phyloP scores from a whole-genome alignment of 1,284 basidiomycete species.

The Pisolithus thermaeus region DNA sequence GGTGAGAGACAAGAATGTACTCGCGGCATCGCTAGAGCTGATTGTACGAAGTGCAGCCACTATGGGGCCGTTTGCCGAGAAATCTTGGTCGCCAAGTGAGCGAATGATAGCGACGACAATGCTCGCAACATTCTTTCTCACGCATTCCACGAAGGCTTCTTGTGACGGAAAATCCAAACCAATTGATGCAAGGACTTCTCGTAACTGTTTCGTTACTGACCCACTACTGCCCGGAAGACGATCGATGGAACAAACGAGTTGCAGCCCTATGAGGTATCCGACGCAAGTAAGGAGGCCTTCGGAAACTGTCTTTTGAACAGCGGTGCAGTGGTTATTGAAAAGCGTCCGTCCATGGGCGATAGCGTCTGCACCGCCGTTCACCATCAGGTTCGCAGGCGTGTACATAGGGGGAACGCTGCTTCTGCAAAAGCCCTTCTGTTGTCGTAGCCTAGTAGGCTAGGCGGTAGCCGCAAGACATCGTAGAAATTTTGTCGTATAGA shows the following conservation, averaged over 20 bases:
- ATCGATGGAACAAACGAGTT: conserved; percentile 46
- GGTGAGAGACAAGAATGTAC: conserved; percentile 45
- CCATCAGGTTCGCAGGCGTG: conserved; percentile 55
- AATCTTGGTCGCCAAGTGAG: conserved; percentile 57
- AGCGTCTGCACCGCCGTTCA: conserved; percentile 24
- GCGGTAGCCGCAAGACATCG: conserved; percentile 64
- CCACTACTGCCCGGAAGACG: conserved; percentile 15
- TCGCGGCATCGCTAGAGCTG: conserved; percentile 29
- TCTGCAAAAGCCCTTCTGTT: conserved; percentile 56
- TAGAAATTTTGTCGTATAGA: conserved; percentile 48
- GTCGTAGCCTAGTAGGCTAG: conserved; percentile 65
- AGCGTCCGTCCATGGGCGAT: conserved; percentile 38
- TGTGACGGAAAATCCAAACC: conserved; percentile 27
- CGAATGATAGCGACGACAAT: conserved; percentile 54
- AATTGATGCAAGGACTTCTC: conserved; percentile 32
- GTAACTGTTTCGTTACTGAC: conserved; percentile 25
- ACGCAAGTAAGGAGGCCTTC: conserved; percentile 65
- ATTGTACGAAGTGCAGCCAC: conserved; percentile 34
- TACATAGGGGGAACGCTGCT: conserved; percentile 56
- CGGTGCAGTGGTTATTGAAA: conserved; percentile 61
- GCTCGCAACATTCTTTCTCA: conserved; percentile 46
- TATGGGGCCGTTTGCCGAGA: conserved; percentile 41
- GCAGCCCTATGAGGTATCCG: conserved; percentile 63
- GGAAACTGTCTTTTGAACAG: conserved; percentile 43
- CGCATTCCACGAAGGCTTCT: conserved; percentile 32